Conservation (phyloP, 192 early-diverging fungal genomes). For the Dissophora globulifera region DNA sequence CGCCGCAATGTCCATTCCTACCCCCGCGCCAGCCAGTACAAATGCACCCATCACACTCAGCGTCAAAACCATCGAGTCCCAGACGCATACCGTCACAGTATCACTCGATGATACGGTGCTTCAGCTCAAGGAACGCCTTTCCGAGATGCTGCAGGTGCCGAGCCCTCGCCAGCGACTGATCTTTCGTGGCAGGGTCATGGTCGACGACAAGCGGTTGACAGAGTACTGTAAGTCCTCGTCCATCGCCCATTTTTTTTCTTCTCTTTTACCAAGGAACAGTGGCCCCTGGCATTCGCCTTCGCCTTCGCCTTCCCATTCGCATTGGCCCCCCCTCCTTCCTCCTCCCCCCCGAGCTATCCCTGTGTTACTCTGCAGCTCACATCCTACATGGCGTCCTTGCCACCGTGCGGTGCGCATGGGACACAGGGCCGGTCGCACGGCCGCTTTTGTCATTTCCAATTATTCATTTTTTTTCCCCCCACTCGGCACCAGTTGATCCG, state of each 20-base stretch:
- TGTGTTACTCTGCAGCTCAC: not conserved
- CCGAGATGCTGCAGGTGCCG: slow-evolving; percentile 50
- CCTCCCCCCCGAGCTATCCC: not conserved
- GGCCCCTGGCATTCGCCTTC: too few species aligned
- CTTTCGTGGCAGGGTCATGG: slow-evolving; percentile 59
- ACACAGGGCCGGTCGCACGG: too few species aligned
- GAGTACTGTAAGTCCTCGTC: slow-evolving; percentile 55
- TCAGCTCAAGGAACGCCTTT: slow-evolving; percentile 56
- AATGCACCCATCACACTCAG: slow-evolving; percentile 33
- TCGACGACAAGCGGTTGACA: slow-evolving; percentile 53
- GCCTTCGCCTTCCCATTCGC: too few species aligned
- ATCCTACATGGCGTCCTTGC: too few species aligned
- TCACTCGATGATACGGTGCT: slow-evolving; percentile 54
- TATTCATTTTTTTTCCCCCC: slow-evolving; percentile 39
- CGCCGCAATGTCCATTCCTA: not conserved
- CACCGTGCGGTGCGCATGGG: too few species aligned
- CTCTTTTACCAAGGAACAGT: not conserved
- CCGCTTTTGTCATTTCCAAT: slow-evolving; percentile 24
- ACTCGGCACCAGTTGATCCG: slow-evolving; percentile 24
- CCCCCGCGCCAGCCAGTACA: slow-evolving; percentile 1
- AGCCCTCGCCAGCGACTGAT: slow-evolving; percentile 60
- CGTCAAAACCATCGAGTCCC: slow-evolving; percentile 47
- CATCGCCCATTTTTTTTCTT: not conserved
- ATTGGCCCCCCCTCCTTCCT: not conserved
- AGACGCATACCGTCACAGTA: slow-evolving; percentile 52